Conservation (phyloP, 805 yeast species). For the Metschnikowia arizonensis region DNA sequence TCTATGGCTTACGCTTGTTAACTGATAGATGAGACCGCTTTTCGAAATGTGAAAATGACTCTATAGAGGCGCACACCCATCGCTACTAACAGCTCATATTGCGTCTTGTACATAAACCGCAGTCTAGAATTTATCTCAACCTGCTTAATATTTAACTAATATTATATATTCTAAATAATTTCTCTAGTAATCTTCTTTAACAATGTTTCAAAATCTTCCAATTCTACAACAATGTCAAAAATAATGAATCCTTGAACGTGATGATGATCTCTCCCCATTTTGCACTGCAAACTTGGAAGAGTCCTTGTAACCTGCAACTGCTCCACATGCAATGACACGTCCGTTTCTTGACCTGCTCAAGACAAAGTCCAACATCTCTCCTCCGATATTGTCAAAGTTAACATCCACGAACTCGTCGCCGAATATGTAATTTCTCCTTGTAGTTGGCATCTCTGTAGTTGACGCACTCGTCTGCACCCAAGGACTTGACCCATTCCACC, state of each 20-base stretch:
- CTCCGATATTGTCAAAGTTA: conserved; percentile 65
- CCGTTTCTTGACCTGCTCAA: conserved; percentile 40
- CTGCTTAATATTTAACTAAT: neutral
- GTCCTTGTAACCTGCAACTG: conserved; percentile 56
- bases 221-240: conserved; percentile 39
- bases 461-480: conserved; percentile 51
- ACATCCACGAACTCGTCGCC: conserved; percentile 49
- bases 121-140: neutral
- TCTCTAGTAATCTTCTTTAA: no score
- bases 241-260: conserved; percentile 52
- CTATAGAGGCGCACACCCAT: neutral
- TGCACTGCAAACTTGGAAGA: conserved; percentile 31
- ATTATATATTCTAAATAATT: no score
- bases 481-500: conserved; percentile 47
- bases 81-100: neutral
- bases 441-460: conserved; percentile 47
- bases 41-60: neutral
- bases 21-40: neutral
- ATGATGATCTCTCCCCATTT: conserved; percentile 44
- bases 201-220: no score
- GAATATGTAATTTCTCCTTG: conserved; percentile 26
- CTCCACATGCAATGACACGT: conserved; percentile 57
- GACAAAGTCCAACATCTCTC: conserved; percentile 48
- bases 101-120: neutral
- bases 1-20: neutral